Conservation (phyloP, 2,329 filamentous ascomycete species). For the Incumbomyces delicatus region DNA sequence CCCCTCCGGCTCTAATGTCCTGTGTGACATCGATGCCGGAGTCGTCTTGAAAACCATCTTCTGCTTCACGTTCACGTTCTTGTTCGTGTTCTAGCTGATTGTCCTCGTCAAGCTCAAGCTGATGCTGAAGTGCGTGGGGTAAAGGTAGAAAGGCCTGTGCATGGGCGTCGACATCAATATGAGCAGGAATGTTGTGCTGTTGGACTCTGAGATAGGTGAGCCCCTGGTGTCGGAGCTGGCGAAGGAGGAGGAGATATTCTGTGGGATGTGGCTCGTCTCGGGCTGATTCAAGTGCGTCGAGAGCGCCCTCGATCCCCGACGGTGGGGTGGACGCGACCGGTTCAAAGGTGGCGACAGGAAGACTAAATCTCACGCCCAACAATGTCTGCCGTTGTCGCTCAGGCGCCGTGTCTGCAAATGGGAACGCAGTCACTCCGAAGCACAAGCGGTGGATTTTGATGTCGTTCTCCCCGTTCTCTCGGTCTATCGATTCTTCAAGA, state of each 20-base stretch:
- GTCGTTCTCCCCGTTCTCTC: constrained; percentile 12
- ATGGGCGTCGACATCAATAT: constrained; percentile 32
- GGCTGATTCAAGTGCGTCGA: constrained; percentile 10
- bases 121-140: constrained; percentile 11
- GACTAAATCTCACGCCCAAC: constrained; percentile 4
- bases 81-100: constrained; percentile 10
- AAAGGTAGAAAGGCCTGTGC: constrained; percentile 28
- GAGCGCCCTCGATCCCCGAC: too few species aligned
- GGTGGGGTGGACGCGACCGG: not conserved
- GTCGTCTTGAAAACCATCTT: constrained; percentile 31
- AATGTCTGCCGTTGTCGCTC: constrained; percentile 15
- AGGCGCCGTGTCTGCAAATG: constrained; percentile 36
- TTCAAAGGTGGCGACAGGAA: not conserved
- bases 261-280: constrained; percentile 13
- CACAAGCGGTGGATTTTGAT: constrained; percentile 35
- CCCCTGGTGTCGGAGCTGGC: not conserved
- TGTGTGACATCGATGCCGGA: constrained; percentile 33
- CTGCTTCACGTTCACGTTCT: constrained; percentile 27
- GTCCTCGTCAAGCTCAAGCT: constrained; percentile 16
- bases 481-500: not conserved
- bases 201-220: constrained; percentile 22
- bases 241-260: constrained; percentile 18
- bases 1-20: constrained; percentile 22
- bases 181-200: constrained; percentile 36
- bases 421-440: constrained; percentile 36